These are phyloP conservation scores for Pinus tabuliformis DNA, from an alignment of 75 land plant species.

Conservation along the genomic window DNA sequence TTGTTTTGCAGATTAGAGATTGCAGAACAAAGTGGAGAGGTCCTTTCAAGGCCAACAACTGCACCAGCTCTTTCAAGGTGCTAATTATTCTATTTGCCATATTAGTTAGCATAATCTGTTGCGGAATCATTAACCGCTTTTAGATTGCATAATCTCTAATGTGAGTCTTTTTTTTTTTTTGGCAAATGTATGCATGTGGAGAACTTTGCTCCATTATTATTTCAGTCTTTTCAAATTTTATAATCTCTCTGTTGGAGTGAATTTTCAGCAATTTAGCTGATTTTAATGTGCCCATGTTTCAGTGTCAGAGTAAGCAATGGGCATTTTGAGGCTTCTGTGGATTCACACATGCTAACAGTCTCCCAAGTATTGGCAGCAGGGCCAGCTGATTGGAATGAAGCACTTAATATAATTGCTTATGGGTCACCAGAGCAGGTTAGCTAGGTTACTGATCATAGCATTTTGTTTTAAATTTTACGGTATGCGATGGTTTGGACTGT, in stretches of 20 bases:
- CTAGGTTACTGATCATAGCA: not conserved
- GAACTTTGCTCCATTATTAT: too few species aligned
- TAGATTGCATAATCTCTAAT: too few species aligned
- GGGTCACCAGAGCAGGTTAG: slow-evolving; percentile 91
- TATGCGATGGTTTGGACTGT: not conserved
- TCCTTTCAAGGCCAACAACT: slow-evolving; percentile 35
- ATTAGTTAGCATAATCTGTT: not conserved
- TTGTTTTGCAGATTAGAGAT: slow-evolving; percentile 45
- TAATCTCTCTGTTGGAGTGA: not conserved
- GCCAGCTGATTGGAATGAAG: slow-evolving; percentile 96
- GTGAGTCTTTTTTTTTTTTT: too few species aligned
- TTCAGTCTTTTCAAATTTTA: too few species aligned
- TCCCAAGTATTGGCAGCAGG: slow-evolving; percentile 37
- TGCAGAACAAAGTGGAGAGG: slow-evolving; percentile 85
- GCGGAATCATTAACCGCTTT: too few species aligned
- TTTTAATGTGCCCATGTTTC: slow-evolving; percentile 10
- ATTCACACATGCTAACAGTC: slow-evolving; percentile 25
- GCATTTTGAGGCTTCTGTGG: slow-evolving; percentile 51
- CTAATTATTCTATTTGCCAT: not conserved
- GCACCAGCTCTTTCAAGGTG: slow-evolving; percentile 47
- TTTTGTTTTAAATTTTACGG: not conserved
- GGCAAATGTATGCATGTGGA: too few species aligned
- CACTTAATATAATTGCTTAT: slow-evolving; percentile 80
- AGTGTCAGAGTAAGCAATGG: slow-evolving; percentile 48
- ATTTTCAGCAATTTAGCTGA: not conserved